Conservation (phyloP, 768 basidiomycete species). For the Lentinula aciculospora region DNA sequence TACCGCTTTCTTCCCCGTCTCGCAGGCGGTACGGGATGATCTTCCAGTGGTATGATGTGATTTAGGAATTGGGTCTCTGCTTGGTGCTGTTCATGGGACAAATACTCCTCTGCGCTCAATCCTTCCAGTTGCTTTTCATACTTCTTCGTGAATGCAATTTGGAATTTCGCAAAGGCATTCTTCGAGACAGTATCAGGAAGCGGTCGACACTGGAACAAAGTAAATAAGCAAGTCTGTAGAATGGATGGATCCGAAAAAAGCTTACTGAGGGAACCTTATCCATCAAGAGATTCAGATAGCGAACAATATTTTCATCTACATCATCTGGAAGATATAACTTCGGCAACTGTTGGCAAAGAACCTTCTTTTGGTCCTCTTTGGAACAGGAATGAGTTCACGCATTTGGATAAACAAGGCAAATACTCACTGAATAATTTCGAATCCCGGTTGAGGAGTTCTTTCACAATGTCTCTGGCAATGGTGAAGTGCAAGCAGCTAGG, state of each 20-base stretch:
- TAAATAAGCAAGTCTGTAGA: conserved; percentile 24
- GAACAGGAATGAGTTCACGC: background rate
- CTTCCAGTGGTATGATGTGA: conserved; percentile 63
- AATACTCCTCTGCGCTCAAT: background rate
- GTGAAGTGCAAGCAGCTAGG: conserved; percentile 41
- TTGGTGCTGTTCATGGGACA: conserved; percentile 65
- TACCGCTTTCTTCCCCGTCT: conserved; percentile 47
- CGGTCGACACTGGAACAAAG: conserved; percentile 27
- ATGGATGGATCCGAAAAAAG: conserved; percentile 8
- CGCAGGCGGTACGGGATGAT: conserved; percentile 37
- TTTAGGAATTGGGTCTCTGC: conserved; percentile 68
- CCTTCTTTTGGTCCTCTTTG: conserved; percentile 63
- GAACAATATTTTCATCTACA: conserved; percentile 65
- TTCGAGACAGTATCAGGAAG: background rate
- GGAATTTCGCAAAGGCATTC: conserved; percentile 5
- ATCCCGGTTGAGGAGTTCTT: conserved; percentile 34
- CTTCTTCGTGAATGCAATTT: background rate
- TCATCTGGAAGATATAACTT: conserved; percentile 67
- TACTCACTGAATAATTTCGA: conserved; percentile 48
- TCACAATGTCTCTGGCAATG: conserved; percentile 47
- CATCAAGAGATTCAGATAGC: conserved; percentile 56
- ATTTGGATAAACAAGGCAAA: background rate
- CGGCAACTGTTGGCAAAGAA: conserved; percentile 55
- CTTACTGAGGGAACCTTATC: conserved; percentile 52
- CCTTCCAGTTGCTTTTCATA: conserved; percentile 5